phyloP scores from a whole-genome alignment of 768 basidiomycete genomes.

The Cyathus striatus region DNA sequence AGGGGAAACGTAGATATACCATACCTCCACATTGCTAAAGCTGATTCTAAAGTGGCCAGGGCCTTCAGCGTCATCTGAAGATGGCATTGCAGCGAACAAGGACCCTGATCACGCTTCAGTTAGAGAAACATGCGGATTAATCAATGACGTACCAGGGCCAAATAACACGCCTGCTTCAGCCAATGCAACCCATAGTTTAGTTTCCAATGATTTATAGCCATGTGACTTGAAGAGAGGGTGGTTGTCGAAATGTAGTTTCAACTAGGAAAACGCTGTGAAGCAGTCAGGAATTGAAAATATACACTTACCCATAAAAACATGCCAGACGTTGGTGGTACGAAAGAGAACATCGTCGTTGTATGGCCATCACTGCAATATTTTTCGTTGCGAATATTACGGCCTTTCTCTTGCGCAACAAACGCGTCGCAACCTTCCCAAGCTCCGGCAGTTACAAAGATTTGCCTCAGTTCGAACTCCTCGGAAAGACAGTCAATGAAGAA shows the following conservation, averaged over 20 bases:
- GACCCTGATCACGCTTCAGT: conserved; percentile 15
- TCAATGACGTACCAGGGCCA: conserved; percentile 45
- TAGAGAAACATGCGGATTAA: neutral
- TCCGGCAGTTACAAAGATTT: conserved; percentile 19
- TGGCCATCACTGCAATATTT: too few relatives aligned
- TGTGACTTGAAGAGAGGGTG: conserved; percentile 39
- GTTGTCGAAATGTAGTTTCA: conserved; percentile 57
- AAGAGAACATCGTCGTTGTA: conserved; percentile 55
- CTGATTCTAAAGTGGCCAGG: conserved; percentile 53
- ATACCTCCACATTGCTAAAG: conserved; percentile 50
- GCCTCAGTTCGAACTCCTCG: conserved; percentile 56
- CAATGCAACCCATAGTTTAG: conserved; percentile 54
- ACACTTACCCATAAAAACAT: conserved; percentile 73
- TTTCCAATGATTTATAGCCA: conserved; percentile 41
- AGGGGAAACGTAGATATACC: too few relatives aligned
- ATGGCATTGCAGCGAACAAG: conserved; percentile 35
- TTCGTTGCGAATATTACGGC: conserved; percentile 23
- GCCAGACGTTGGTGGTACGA: conserved; percentile 74
- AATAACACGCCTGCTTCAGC: conserved; percentile 61
- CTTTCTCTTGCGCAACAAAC: conserved; percentile 38
- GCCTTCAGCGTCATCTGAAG: conserved; percentile 12
- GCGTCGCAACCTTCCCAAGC: conserved; percentile 32
- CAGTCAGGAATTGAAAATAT: too few relatives aligned
- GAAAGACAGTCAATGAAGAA: conserved; percentile 59
- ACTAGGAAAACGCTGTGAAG: conserved; percentile 33